These are phyloP conservation scores for Cladosporium sp. DNA, from an alignment of 2,329 filamentous ascomycete genomes.

Conservation along the genomic window DNA sequence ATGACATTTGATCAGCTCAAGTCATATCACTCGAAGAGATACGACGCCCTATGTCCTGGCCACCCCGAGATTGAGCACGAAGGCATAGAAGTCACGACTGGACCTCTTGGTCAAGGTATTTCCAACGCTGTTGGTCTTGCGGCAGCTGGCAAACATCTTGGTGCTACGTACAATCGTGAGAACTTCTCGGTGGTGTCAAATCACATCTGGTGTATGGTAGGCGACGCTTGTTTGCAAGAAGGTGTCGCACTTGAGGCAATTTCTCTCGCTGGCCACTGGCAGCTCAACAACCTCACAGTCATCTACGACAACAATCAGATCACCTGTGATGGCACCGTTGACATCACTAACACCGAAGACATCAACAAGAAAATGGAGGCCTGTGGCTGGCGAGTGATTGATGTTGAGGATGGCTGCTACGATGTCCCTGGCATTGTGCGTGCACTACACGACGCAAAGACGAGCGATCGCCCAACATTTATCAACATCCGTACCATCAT, in stretches of 20 bases:
- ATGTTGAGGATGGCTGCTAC: slow-evolving; percentile 51
- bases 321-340: slow-evolving; percentile 55
- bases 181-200: slow-evolving; percentile 48
- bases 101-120: slow-evolving; percentile 57
- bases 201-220: slow-evolving; percentile 54
- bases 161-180: slow-evolving; percentile 51
- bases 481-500: slow-evolving; percentile 57
- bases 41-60: slow-evolving; percentile 47
- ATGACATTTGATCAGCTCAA: slow-evolving; percentile 57
- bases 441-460: slow-evolving; percentile 45
- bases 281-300: slow-evolving; percentile 53
- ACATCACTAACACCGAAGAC: slow-evolving; percentile 53
- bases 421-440: slow-evolving; percentile 47
- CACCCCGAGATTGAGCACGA: slow-evolving; percentile 57
- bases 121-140: slow-evolving; percentile 58
- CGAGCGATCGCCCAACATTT: slow-evolving; percentile 46
- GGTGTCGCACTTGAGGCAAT: slow-evolving; percentile 56
- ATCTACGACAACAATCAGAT: slow-evolving; percentile 61
- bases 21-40: slow-evolving; percentile 45
- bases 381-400: slow-evolving; percentile 53
- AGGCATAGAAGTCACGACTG: slow-evolving; percentile 57
- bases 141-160: slow-evolving; percentile 54
- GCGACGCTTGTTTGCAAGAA: slow-evolving; percentile 57
- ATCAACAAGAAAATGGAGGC: slow-evolving; percentile 56
- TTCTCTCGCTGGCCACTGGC: slow-evolving; percentile 52